Evolutionary conservation across 2,329 filamentous ascomycete species (phyloP).

Genomic region (Aschersonia sp.): DNA sequence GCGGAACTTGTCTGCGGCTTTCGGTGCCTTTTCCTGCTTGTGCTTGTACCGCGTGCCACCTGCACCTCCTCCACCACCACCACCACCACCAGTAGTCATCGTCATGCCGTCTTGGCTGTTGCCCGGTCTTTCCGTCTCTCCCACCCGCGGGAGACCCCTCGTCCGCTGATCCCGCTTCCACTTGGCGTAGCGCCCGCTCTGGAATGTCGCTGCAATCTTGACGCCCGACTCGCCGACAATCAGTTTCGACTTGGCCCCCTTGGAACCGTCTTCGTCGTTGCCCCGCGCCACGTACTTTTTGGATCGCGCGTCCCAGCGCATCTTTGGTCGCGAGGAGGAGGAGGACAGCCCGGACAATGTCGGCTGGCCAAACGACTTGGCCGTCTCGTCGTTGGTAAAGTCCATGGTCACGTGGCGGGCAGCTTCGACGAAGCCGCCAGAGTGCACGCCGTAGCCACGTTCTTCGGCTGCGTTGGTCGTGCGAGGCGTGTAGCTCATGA

Average conservation of each 20-base stretch:
- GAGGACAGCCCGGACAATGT: too few species aligned
- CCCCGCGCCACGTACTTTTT: constrained; percentile 86
- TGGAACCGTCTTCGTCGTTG: constrained; percentile 90
- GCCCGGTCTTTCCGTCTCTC: constrained; percentile 54
- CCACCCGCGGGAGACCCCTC: constrained; percentile 62
- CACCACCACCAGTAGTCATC: too few species aligned
- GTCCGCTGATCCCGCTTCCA: constrained; percentile 85
- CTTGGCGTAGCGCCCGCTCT: constrained; percentile 80
- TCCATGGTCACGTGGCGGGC: constrained; percentile 88
- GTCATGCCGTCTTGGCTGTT: constrained; percentile 5
- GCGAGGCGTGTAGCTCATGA: constrained; percentile 90
- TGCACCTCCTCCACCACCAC: not conserved
- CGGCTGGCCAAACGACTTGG: constrained; percentile 60
- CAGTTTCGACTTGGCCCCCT: constrained; percentile 41
- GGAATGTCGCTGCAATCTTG: constrained; percentile 90
- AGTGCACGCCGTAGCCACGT: constrained; percentile 83
- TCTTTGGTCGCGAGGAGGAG: constrained; percentile 50
- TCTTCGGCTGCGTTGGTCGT: constrained; percentile 73
- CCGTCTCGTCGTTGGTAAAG: constrained; percentile 73
- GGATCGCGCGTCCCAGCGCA: constrained; percentile 95
- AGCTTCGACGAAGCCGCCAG: constrained; percentile 72
- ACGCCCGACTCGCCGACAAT: constrained; percentile 82
- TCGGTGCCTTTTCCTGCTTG: constrained; percentile 75
- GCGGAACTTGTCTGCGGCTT: constrained; percentile 81
- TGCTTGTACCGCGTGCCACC: constrained; percentile 55